A percentile compares a stretch with the other conserved stretches of the same genome.
phyloP scores from a whole-genome alignment of 768 basidiomycete species.

The Serendipita vermifera region DNA sequence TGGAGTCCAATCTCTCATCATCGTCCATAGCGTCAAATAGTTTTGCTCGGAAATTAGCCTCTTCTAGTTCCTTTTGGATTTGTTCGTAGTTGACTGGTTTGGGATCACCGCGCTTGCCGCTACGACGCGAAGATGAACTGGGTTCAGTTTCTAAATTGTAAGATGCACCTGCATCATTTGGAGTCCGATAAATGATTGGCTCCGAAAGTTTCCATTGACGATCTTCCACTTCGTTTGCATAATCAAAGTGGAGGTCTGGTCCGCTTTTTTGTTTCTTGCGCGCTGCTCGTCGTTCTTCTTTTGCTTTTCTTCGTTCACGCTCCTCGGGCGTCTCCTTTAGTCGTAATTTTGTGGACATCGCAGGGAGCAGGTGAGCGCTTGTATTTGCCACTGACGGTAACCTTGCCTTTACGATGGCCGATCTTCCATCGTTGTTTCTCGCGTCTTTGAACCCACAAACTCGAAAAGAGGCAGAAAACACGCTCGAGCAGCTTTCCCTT shows the following conservation, averaged over 20 bases:
- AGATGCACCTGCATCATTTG: background rate
- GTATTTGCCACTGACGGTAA: background rate
- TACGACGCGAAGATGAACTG: background rate
- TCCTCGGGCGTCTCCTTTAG: slow-evolving; percentile 55
- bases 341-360: slow-evolving; percentile 30
- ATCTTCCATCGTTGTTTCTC: slow-evolving; percentile 50
- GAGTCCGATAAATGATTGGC: background rate
- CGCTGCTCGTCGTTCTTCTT: slow-evolving; percentile 37
- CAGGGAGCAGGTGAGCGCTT: background rate
- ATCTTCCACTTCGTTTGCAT: slow-evolving; percentile 15
- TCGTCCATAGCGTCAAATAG: slow-evolving; percentile 60
- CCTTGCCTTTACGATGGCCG: slow-evolving; percentile 13
- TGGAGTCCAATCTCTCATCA: slow-evolving; percentile 50
- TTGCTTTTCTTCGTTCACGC: slow-evolving; percentile 33
- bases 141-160: background rate
- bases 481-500: slow-evolving; percentile 47
- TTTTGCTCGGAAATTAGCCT: slow-evolving; percentile 55
- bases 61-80: slow-evolving; percentile 44
- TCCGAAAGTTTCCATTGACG: slow-evolving; percentile 22
- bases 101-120: background rate
- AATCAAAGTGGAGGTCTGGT: background rate
- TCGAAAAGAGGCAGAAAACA: slow-evolving; percentile 71
- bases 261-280: slow-evolving; percentile 17
- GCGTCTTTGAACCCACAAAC: slow-evolving; percentile 56
- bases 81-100: slow-evolving; percentile 24